Evolutionary conservation across 2,329 filamentous ascomycete species (phyloP), one percentile per base, ranked within the genome.

Genomic region (Dissoconium aciculare): DNA sequence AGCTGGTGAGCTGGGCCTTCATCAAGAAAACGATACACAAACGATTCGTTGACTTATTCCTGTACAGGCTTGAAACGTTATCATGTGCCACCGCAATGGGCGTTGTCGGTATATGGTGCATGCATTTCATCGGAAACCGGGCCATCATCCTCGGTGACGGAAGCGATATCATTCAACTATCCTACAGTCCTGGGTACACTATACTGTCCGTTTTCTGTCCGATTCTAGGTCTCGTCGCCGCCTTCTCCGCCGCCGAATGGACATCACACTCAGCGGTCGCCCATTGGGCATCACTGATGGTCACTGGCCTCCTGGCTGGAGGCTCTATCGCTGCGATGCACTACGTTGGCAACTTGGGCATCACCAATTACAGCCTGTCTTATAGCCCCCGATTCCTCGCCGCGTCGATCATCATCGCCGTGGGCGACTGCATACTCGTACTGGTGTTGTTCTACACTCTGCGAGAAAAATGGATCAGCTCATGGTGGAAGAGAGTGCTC

Each of bases 81-180:
- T 50, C 50, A 14, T 61, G 56, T 34, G 47, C 57, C 19, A 47
- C 60, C 1, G 57, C 59, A 2, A 58, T 64, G 47, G 56, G 63
- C 11, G 41, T 64, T 5, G 60, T 65, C 27, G 62, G 62, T 11
- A 65, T 67, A 28, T 67, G 55, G 55, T 60, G 57, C 37, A 61
- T 76, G 78, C 81, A 89, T 51, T 87, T 80, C 46, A 77, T 89
- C 41, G 82, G 81, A 13, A 87, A 89, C 50, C 67, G 78, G 31
- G 81, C 82, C 10, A 78, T 87, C 37, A 61, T 77, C 15, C 66
- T 92, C 11, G 75, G 66, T 23, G 42, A 73, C 39, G 78, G 78
- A 23, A 56, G 70, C 36, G 30, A 41, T 14, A 39, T 58, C 9
- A 60, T 82, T 8, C 80, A 87, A 41, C 74, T 89, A 30, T 66